A percentile compares a stretch with the other conserved stretches of the same genome.
These are phyloP conservation scores for Leptographium flavum DNA, from an alignment of 2,329 filamentous ascomycete genomes.

Conservation along the genomic window DNA sequence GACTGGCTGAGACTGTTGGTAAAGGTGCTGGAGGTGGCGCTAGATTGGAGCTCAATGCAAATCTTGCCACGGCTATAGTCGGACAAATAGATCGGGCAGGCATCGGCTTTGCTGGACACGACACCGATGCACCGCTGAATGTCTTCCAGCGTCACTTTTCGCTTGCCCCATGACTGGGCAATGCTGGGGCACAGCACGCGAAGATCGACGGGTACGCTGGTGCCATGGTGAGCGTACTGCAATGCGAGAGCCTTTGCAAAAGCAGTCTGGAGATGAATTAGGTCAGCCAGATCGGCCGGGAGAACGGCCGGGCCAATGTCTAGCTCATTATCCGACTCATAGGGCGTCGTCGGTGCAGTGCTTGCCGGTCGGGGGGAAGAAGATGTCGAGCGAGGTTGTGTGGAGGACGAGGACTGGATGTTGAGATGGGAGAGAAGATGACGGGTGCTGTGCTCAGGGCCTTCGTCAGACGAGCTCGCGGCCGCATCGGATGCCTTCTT, in stretches of 20 bases:
- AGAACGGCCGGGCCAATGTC: slow-evolving; percentile 17
- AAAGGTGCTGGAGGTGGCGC: slow-evolving; percentile 20
- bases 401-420: slow-evolving; percentile 13
- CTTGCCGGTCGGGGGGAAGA: slow-evolving; percentile 11
- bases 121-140: slow-evolving; percentile 53
- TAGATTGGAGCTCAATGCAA: slow-evolving; percentile 41
- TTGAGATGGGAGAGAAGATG: slow-evolving; percentile 26
- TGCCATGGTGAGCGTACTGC: slow-evolving; percentile 56
- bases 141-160: slow-evolving; percentile 50
- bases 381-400: slow-evolving; percentile 3
- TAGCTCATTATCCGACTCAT: slow-evolving; percentile 18
- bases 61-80: slow-evolving; percentile 29
- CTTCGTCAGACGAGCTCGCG: not conserved
- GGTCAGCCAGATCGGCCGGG: slow-evolving; percentile 39
- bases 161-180: slow-evolving; percentile 58
- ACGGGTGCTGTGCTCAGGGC: slow-evolving; percentile 14
- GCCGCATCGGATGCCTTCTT: not conserved
- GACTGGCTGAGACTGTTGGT: slow-evolving; percentile 37
- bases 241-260: slow-evolving; percentile 56
- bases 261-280: slow-evolving; percentile 49
- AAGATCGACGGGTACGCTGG: slow-evolving; percentile 47
- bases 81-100: slow-evolving; percentile 21
- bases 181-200: slow-evolving; percentile 44
- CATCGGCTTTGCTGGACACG: slow-evolving; percentile 13
- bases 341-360: slow-evolving; percentile 25